Evolutionary conservation across 1,284 basidiomycete species (phyloP).

Genomic region (Abortiporus biennis): DNA sequence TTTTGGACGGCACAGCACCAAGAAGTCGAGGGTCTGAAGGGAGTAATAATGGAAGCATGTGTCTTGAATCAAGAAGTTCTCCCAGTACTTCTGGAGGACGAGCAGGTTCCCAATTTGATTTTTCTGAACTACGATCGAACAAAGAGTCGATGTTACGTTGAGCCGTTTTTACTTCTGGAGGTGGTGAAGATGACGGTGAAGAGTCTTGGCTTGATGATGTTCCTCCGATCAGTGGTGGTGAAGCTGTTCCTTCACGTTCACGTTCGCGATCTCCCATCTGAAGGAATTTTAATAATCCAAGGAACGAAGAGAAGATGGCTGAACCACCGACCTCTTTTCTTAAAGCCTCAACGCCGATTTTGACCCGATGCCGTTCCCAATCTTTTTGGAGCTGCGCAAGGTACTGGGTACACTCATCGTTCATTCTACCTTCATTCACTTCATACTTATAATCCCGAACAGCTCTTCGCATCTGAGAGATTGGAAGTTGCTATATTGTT

Average conservation of each 20-base stretch:
- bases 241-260: slow-evolving; percentile 40
- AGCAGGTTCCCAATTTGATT: slow-evolving; percentile 69
- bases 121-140: slow-evolving; percentile 64
- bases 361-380: slow-evolving; percentile 88
- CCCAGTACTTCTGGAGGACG: slow-evolving; percentile 77
- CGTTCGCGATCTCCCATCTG: slow-evolving; percentile 64
- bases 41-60: slow-evolving; percentile 87
- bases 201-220: slow-evolving; percentile 26
- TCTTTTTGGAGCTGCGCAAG: slow-evolving; percentile 91
- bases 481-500: no score
- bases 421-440: slow-evolving; percentile 88
- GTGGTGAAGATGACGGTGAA: slow-evolving; percentile 16
- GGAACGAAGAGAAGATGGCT: background rate
- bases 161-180: slow-evolving; percentile 28
- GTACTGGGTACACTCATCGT: slow-evolving; percentile 92
- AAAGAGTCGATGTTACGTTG: slow-evolving; percentile 69
- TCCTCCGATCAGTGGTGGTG: slow-evolving; percentile 39
- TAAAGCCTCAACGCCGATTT: slow-evolving; percentile 73
- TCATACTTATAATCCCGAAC: slow-evolving; percentile 95
- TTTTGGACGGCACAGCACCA: slow-evolving; percentile 57
- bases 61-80: slow-evolving; percentile 83
- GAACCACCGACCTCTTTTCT: slow-evolving; percentile 59
- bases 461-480: slow-evolving; percentile 77
- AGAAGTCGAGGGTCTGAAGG: slow-evolving; percentile 77
- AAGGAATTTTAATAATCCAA: slow-evolving; percentile 9